Evolutionary conservation across 2,329 filamentous ascomycete genomes (phyloP).

Genomic region (Huntiella moniliformis): DNA sequence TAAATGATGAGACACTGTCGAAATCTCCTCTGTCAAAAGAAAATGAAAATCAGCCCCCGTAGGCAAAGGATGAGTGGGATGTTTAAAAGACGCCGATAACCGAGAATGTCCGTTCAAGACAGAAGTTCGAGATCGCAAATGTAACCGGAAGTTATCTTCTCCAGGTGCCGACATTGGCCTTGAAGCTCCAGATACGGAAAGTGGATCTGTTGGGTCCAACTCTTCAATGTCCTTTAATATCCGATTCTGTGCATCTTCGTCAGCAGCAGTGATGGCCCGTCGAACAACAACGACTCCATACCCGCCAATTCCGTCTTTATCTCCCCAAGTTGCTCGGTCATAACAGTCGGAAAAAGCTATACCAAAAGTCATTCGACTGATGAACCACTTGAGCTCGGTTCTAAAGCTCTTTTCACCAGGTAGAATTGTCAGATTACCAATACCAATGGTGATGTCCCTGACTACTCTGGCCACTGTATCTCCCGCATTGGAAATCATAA

Average conservation of each 20-base stretch:
- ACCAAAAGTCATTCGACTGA: constrained; percentile 26
- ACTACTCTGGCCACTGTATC: constrained; percentile 58
- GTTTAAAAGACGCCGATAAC: not conserved
- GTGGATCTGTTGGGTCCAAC: not conserved
- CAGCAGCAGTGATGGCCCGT: not conserved
- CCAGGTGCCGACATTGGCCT: too few relatives aligned
- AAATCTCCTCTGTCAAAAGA: constrained; percentile 55
- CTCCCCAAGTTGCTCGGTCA: not conserved
- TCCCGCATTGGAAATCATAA: constrained; percentile 66
- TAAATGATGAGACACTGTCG: constrained; percentile 41
- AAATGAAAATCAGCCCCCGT: constrained; percentile 34
- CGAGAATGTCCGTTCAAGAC: not conserved
- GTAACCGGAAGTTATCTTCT: not conserved
- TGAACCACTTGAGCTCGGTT: constrained; percentile 25
- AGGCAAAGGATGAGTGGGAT: constrained; percentile 18
- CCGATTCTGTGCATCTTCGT: constrained; percentile 1
- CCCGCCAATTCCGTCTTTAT: not conserved
- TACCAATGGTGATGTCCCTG: constrained; percentile 32
- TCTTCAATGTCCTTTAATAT: constrained; percentile 4
- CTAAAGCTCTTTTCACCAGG: constrained; percentile 34
- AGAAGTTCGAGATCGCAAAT: constrained; percentile 4
- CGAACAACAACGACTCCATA: constrained; percentile 1
- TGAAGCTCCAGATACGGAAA: too few relatives aligned
- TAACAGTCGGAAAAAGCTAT: constrained; percentile 18
- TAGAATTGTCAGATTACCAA: constrained; percentile 42